Evolutionary conservation across 73 alveolate genomes (phyloP).

Genomic region (Paramecium caudatum): DNA sequence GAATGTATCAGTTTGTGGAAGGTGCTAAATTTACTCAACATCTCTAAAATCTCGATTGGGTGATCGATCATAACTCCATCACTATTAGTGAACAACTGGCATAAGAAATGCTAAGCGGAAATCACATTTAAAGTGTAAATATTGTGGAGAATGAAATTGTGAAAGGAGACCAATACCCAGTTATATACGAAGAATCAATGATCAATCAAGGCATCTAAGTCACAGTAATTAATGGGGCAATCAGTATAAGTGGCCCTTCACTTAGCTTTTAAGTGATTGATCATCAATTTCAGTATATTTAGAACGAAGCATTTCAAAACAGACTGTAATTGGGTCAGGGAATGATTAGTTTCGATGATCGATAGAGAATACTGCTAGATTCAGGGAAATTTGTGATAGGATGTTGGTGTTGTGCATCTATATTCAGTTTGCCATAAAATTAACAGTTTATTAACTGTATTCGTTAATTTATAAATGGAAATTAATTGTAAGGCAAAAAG

Average conservation of each 20-base stretch:
- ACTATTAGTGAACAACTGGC: conserved; percentile 1
- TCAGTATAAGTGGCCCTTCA: not conserved
- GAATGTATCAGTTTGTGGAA: conserved; percentile 38
- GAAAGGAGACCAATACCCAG: not conserved
- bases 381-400: conserved; percentile 1
- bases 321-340: not conserved
- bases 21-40: conserved; percentile 32
- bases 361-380: conserved; percentile 36
- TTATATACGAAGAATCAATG: not conserved
- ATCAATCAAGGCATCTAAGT: not conserved
- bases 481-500: not conserved
- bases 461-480: conserved; percentile 11
- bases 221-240: not conserved
- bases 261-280: not conserved
- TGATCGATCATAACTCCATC: not conserved
- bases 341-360: conserved; percentile 20
- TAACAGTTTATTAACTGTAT: conserved; percentile 48
- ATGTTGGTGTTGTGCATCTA: conserved; percentile 12
- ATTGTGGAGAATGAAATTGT: not conserved
- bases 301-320: conserved; percentile 21
- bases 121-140: not conserved
- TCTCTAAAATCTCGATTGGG: conserved; percentile 27
- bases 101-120: not conserved
- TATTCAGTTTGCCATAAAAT: conserved; percentile 30
- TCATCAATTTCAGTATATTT: conserved; percentile 7